Conservation (phyloP, 208 protist genomes). For the Naegleria gruberi region DNA sequence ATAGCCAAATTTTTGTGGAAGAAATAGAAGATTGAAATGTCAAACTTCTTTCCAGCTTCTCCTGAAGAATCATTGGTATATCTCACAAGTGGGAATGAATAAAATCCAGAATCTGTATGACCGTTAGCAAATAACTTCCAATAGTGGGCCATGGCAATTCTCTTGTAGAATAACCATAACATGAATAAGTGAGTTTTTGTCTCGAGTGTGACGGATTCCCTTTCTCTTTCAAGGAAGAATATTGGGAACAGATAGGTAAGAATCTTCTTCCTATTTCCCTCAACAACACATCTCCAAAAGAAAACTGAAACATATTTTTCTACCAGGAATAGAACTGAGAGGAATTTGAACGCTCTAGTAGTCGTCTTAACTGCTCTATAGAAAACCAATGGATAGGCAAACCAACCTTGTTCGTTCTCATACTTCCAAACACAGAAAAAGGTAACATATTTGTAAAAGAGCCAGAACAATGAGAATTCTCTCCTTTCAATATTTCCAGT, state of each 20-base stretch:
- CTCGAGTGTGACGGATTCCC: not conserved
- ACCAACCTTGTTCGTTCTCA: not conserved
- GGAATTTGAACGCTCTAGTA: not conserved
- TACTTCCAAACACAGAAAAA: not conserved
- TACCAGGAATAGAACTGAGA: not conserved
- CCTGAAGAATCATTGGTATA: not conserved
- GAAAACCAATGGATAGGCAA: not conserved
- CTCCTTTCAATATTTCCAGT: not conserved
- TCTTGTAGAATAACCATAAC: not conserved
- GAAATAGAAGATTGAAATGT: not conserved
- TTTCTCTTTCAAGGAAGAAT: not conserved
- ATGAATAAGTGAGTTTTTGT: not conserved
- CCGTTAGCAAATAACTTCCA: not conserved
- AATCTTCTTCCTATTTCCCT: not conserved
- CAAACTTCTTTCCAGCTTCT: not conserved
- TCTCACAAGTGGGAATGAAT: not conserved
- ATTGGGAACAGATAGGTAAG: not conserved
- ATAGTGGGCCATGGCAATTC: not conserved
- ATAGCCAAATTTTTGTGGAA: not conserved
- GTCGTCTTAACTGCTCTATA: not conserved
- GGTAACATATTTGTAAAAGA: not conserved
- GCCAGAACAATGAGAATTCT: not conserved
- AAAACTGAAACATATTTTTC: not conserved
- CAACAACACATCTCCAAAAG: not conserved
- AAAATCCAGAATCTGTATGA: not conserved